phyloP scores from a whole-genome alignment of 192 early-diverging fungal species.

The Phlyctochytrium bullatum region DNA sequence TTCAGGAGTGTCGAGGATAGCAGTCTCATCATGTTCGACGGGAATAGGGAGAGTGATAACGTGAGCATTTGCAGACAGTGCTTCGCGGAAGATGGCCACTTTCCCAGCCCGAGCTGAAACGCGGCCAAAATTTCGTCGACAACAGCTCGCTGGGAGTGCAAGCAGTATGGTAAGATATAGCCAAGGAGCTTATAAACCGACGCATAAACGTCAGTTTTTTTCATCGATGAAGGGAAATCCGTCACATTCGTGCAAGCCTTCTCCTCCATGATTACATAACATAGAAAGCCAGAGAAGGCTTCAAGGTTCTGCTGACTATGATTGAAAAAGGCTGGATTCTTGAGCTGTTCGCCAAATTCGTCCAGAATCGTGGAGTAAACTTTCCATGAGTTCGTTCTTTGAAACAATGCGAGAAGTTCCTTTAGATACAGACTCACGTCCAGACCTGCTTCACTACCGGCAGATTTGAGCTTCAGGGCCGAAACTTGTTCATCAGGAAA shows the following conservation, averaged over 20 bases:
- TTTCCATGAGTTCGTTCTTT: too few species aligned
- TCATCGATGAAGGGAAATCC: constrained; percentile 53
- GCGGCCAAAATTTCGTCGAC: constrained; percentile 70
- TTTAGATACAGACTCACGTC: too few species aligned
- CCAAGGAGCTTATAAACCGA: constrained; percentile 60
- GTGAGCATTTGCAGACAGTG: constrained; percentile 80
- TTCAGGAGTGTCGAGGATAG: constrained; percentile 66
- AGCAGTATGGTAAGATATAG: constrained; percentile 65
- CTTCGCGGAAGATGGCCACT: constrained; percentile 67
- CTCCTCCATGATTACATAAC: constrained; percentile 57
- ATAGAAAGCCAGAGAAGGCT: constrained; percentile 49
- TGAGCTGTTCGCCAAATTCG: constrained; percentile 66
- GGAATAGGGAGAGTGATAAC: constrained; percentile 78
- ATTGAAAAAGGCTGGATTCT: constrained; percentile 72
- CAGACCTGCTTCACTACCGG: too few species aligned
- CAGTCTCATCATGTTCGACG: constrained; percentile 70
- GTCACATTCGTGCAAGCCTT: constrained; percentile 56
- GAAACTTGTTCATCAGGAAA: too few species aligned
- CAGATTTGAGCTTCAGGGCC: too few species aligned
- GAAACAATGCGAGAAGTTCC: too few species aligned
- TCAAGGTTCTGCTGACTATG: constrained; percentile 53
- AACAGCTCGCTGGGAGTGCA: constrained; percentile 62
- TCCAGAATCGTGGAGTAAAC: constrained; percentile 69
- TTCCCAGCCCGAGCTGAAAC: constrained; percentile 72
- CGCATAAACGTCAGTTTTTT: constrained; percentile 68